Evolutionary conservation across 352 stramenopile species (phyloP), one percentile per base, ranked within the genome.

Genomic region (Globisporangium carolinianum): DNA sequence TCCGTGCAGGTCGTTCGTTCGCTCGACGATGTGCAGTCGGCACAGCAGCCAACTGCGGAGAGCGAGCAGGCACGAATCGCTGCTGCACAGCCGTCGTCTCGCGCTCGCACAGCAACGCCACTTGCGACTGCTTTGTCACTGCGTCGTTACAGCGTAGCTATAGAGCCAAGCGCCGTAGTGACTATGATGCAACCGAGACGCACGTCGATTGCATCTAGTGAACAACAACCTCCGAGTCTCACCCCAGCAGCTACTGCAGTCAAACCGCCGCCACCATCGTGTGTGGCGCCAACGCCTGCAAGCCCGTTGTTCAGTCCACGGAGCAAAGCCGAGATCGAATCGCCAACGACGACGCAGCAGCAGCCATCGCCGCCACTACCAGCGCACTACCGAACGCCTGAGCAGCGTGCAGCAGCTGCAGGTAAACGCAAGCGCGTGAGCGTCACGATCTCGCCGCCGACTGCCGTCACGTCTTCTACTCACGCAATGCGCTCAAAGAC

Each of bases 1-100:
- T 41, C 37, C 12, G 58, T 64, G 15, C 58, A 64, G 12, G 58
- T 64, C n/a, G 46, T 64, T 45, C 58, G 58, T 0, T 47, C 59
- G 45, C 32, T 57, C 9, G 38, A 53, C 9, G 58, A 64, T 39
- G 52, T 50, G 14, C 38, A 35, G 42, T 17, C 24, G 45, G 15
- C 11, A 17, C 43, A 18, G 7, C 14, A 36, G n/a, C 51, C 6
- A 47, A 12, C 3, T 6, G 38, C 36, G 11, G 24, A 32, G 24
- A 32, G 24, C 32, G 32, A 39, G 49, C 24, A 17, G 10, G 7
- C 24, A 12, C 50, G 17, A 15, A 18, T 15, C 5, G 42, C 7
- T 12, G 17, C 12, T 17, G 42, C 42, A 32, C 24, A 32, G 24
- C 24, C 24, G 2, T 3, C 24, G 24, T 3, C 24, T 32, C 24